These are phyloP conservation scores for Penicillium hesseltinei DNA, from an alignment of 2,329 filamentous ascomycete species.

Conservation along the genomic window DNA sequence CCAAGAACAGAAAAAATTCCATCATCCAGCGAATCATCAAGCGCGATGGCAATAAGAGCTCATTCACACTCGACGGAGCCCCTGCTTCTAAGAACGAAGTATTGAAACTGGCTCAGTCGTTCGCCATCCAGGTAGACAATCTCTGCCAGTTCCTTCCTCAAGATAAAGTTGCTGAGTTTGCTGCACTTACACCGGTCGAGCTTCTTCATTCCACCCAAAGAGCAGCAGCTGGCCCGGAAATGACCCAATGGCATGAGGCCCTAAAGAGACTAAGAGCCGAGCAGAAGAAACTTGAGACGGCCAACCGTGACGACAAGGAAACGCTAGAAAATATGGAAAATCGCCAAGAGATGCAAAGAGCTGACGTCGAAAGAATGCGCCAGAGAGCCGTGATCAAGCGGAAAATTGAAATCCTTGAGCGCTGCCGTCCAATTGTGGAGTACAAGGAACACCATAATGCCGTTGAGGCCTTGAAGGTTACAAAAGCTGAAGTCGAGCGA, in stretches of 20 bases:
- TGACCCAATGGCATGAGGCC: constrained; percentile 73
- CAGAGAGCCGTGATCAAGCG: constrained; percentile 69
- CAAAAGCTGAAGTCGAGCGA: constrained; percentile 53
- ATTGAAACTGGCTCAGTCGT: constrained; percentile 63
- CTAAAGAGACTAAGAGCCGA: constrained; percentile 69
- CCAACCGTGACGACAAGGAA: constrained; percentile 60
- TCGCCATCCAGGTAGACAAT: constrained; percentile 95
- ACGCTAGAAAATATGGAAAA: constrained; percentile 65
- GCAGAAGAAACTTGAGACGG: constrained; percentile 63
- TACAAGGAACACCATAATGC: constrained; percentile 58
- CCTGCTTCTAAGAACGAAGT: constrained; percentile 62
- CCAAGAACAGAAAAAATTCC: constrained; percentile 60
- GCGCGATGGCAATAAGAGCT: constrained; percentile 75
- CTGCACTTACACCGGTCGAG: constrained; percentile 75
- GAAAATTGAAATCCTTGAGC: constrained; percentile 64
- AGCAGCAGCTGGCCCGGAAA: constrained; percentile 78
- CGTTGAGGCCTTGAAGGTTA: constrained; percentile 54
- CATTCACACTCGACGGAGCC: constrained; percentile 74
- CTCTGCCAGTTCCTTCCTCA: constrained; percentile 96
- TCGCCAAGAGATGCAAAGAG: constrained; percentile 71
- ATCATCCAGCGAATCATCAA: constrained; percentile 74
- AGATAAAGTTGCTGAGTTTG: constrained; percentile 93
- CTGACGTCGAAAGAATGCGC: constrained; percentile 77
- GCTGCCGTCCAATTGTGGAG: constrained; percentile 62
- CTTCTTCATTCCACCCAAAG: constrained; percentile 82